These are phyloP conservation scores for Stephania japonica DNA, from an alignment of 164 flowering plant species.

Conservation along the genomic window DNA sequence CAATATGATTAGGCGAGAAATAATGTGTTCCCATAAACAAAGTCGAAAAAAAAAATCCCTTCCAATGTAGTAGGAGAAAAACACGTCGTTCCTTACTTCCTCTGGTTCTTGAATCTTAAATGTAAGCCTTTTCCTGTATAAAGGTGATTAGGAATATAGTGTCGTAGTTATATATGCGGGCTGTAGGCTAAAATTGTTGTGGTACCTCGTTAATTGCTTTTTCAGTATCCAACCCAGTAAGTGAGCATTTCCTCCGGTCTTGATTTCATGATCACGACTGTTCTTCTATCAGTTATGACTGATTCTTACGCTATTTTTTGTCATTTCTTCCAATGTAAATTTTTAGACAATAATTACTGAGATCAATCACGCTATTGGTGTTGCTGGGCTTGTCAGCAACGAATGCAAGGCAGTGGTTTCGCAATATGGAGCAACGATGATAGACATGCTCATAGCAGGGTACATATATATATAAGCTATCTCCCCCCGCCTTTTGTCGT, in stretches of 20 bases:
- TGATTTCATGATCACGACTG: not conserved
- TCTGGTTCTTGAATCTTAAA: not conserved
- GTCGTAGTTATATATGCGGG: not conserved
- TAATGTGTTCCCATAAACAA: too few relatives aligned
- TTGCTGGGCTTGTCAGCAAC: conserved; percentile 70
- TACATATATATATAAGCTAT: conserved; percentile 15
- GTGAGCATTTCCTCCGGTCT: too few relatives aligned
- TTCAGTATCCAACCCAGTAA: too few relatives aligned
- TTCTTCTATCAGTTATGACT: not conserved
- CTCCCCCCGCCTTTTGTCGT: not conserved
- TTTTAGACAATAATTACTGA: conserved; percentile 59
- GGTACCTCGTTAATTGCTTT: not conserved
- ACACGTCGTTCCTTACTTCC: too few relatives aligned
- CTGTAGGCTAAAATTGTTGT: not conserved
- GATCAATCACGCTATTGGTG: conserved; percentile 93
- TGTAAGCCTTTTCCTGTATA: not conserved
- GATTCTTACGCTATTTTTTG: not conserved
- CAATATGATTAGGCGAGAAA: too few relatives aligned
- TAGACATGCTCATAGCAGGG: conserved; percentile 56
- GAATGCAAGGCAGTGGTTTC: conserved; percentile 82
- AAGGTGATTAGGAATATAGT: not conserved
- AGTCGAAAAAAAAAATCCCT: too few relatives aligned
- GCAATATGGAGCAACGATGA: conserved; percentile 64
- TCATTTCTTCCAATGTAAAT: not conserved
- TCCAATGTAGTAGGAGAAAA: too few relatives aligned